These are phyloP conservation scores for Solanum lycopersicoides DNA, from an alignment of 257 asterid species.

Conservation along the genomic window DNA sequence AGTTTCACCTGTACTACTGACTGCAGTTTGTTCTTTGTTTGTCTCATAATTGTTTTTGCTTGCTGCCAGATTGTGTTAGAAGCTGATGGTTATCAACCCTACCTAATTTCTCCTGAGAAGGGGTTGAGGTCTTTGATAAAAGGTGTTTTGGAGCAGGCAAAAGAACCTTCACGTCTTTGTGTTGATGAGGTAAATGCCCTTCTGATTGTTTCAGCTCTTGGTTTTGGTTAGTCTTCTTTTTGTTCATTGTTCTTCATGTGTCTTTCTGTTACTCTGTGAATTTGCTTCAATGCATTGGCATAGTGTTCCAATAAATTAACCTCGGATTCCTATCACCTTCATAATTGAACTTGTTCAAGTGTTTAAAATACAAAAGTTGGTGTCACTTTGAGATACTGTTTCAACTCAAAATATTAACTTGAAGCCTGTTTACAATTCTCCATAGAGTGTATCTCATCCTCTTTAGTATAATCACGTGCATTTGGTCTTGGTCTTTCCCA, in stretches of 20 bases:
- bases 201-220: neutral
- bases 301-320: neutral
- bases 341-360: neutral
- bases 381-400: neutral
- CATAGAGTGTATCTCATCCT: neutral
- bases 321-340: neutral
- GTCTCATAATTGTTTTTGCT: conserved; percentile 12
- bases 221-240: neutral
- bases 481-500: neutral
- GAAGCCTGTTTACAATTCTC: neutral
- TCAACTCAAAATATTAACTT: neutral
- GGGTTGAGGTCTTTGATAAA: conserved; percentile 89
- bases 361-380: neutral
- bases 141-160: conserved; percentile 80
- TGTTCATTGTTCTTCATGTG: neutral
- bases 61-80: conserved; percentile 80
- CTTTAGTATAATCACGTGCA: neutral
- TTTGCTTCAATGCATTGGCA: neutral
- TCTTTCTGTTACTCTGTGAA: neutral
- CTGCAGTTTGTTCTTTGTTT: neutral
- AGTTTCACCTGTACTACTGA: neutral
- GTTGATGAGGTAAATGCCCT: conserved; percentile 78
- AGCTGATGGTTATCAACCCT: conserved; percentile 99
- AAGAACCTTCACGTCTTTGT: conserved; percentile 96
- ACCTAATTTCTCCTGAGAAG: conserved; percentile 97